Evolutionary conservation across 805 yeast species (phyloP), one percentile per base, ranked within the genome.

Genomic region (Yarrowia porcina): DNA sequence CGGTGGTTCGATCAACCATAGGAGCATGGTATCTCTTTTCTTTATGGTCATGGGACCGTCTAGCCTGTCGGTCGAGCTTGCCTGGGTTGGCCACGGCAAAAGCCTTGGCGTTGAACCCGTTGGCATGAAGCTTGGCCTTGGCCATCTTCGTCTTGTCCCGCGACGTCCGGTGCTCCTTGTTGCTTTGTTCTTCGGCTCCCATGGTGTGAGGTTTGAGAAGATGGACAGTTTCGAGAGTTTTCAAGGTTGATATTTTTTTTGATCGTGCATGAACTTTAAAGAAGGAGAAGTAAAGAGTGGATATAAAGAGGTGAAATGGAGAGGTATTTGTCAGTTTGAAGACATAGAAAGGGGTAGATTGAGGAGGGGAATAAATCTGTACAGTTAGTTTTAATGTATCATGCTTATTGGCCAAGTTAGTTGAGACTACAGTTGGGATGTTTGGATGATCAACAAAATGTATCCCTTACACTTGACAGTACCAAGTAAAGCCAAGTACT

Each of bases 1-100:
- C 98, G 0, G 98, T 97, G 0, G 97, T 91, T 68, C 98, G 81
- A 73, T 94, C 96, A 57, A 94, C 88, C 97, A 94, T 92, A 15
- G 99, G 98, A 20, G 92, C 97, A 79, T 94, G 98, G 71, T 88
- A 82, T 71, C 86, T 88, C 71, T 82, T 86, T 74, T 94, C 98
- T 66, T 85, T 82, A 62, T 83, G 68, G 71, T 94, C 99, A 67
- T 88, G 88, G 6, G 96, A 76, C 73, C 99, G 82, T 71, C 84
- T 83, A 66, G 97, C 96, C 80, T 82, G 86, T 66, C 88, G 82
- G 68, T 89, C 91, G 73, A 92, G 80, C 73, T 90, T 91, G 17
- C 94, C 87, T 1, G 98, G 98, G 25, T 88, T 88, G 27, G 89
- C 75, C 23, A 88, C 90, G 1, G 91, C 89, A 75, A 87, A 89